Base-by-base conservation (phyloP, 139 green algal genomes). In the Pleodorina starrii region DNA sequence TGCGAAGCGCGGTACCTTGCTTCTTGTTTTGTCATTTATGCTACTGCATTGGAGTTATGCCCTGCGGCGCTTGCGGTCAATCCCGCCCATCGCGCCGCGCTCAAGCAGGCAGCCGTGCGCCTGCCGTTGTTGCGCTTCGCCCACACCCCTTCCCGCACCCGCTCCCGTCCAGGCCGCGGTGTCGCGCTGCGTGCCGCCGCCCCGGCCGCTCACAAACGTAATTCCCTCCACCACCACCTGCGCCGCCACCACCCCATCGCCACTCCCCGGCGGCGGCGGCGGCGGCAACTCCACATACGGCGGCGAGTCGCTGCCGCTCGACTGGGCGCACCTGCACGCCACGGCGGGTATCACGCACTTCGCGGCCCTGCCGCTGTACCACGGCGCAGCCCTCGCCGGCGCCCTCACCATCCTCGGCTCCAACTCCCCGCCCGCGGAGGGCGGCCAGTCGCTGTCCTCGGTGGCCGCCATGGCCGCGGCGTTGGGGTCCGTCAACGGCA, bases 301-400 rank as follows among this genome's bases (percentile, higher is more conserved):
- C 40, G 43, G 72, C 72, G 40, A 80, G 40, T 59, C 60, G 17
- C 82, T 88, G 63, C 82, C 82, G 0, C 82, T 88, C 5, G 82
- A 88, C 68, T 88, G 82, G 82, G 82, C 82, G 44, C 82, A 88
- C 82, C 66, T 88, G 66, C 44, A 79, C 82, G n/a, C 63, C 32
- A 44, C 82, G 23, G 16, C 17, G 25, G 82, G 82, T 63, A 88
- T 88, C 60, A 88, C 82, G 17, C 82, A 88, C 60, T 88, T 88
- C 35, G 82, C 82, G 3, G 82, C 82, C 17, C 44, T 88, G 44
- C 82, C 82, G 17, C 82, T 88, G 23, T 80, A 88, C 66, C 82
- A 88, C 66, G 82, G 82, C 44, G 29, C 63, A 43, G 27, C 35
- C 23, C 82, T 88, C 44, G 82, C 82, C 2, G 82, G 82, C 35